Base-by-base conservation (phyloP, 2,329 filamentous ascomycete genomes). In the Ascochyta viciae-villosae region DNA sequence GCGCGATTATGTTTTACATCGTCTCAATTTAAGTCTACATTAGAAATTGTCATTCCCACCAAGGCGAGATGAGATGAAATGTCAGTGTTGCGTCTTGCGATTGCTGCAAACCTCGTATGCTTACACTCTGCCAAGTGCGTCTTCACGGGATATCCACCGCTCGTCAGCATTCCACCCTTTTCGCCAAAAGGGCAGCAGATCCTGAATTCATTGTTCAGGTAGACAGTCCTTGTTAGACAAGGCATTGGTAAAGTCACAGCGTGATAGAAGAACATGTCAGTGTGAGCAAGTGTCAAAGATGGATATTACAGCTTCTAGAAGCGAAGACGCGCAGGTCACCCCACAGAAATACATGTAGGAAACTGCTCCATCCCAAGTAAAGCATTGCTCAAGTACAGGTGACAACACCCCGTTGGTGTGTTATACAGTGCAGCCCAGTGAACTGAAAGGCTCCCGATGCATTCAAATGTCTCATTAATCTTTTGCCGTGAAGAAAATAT, bases 241-340 rank as follows among this genome's bases (percentile, higher is more conserved):
- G 19, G 10, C 4, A 7, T 22, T 7, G 15, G 19, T 8, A 7
- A 2, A 44, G 19, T 46, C 43, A 46, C 45, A 23, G n/a, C 24
- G 26, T 12, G 31, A 7, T 6, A 22, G 12, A 27, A 12, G n/a
- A 24, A 15, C 2, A 13, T n/a, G 13, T 9, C 2, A 33, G 12
- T 29, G 4, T 15, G 33, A 8, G 22, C 4, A 23, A 23, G 6
- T 29, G 15, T 4, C 31, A 44, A 16, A 38, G 10, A 44, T 54
- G 15, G 19, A 29, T 39, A 44, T 39, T 49, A 54, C 39, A 40
- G 39, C 40, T 40, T 34, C 40, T 34, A 48, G 43, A 54, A 48
- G 43, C 39, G 50, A 43, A 54, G 38, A 54, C 19, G 31, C 33
- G 26, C 23, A 9, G 27, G n/a, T 34, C 19, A 4, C 15, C 19